These are phyloP conservation scores for Pythium folliculosum DNA, from an alignment of 352 stramenopile genomes.

Conservation along the genomic window DNA sequence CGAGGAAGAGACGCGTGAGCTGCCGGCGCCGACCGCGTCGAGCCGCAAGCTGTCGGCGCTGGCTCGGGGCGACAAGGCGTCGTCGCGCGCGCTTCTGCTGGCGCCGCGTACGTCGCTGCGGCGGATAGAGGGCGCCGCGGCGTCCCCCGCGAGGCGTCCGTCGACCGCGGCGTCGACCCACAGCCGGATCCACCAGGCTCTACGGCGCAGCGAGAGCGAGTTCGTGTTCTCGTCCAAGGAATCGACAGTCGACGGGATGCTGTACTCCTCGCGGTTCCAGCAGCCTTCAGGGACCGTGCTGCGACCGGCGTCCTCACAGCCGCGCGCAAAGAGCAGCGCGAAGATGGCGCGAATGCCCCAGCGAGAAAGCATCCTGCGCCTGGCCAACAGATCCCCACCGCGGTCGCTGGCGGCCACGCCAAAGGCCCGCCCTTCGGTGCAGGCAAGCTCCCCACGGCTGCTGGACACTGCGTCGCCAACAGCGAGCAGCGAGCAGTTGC, in stretches of 20 bases:
- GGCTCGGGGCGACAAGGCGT: background rate
- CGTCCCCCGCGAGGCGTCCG: constrained; percentile 25
- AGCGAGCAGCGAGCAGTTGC: background rate
- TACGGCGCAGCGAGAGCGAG: constrained; percentile 52
- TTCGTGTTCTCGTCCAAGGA: constrained; percentile 61
- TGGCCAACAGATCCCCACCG: background rate
- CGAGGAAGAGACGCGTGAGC: too few species aligned
- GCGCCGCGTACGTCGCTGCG: constrained; percentile 10
- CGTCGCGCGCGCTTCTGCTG: background rate
- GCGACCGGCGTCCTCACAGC: constrained; percentile 25
- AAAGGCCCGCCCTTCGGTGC: background rate
- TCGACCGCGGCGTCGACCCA: constrained; percentile 51
- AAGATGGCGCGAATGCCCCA: background rate
- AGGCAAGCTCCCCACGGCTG: background rate
- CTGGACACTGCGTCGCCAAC: background rate
- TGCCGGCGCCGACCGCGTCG: background rate
- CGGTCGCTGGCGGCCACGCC: background rate
- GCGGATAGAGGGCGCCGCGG: background rate
- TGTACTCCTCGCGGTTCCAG: constrained; percentile 61
- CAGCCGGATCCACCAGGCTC: constrained; percentile 61
- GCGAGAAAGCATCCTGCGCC: background rate
- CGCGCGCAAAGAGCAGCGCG: background rate
- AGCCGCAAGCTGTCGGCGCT: constrained; percentile 1
- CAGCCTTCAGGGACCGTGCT: constrained; percentile 30
- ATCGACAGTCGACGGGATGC: constrained; percentile 44